Evolutionary conservation across 2,329 filamentous ascomycete species (phyloP), one percentile per base, ranked within the genome.

Genomic region (Nemania sp.): DNA sequence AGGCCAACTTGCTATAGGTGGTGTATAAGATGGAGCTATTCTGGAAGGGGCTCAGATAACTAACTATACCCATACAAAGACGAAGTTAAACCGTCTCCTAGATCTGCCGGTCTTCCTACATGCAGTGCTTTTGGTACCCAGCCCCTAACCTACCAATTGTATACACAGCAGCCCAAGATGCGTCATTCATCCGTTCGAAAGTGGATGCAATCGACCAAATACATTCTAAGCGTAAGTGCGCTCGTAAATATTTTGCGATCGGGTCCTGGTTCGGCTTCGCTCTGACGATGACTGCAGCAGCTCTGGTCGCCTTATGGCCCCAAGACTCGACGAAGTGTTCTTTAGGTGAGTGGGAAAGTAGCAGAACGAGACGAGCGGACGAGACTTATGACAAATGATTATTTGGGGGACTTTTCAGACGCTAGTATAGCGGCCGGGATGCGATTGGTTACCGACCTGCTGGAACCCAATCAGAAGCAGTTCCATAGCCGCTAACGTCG

Each of bases 381-480:
- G n/a, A n/a, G n/a, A n/a, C 6, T 51, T 52, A 68, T 70, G 68
- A 70, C 66, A 70, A 70, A 70, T 70, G 53, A 5, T 35, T 32
- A 59, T 59, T 52, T 45, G 68, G 64, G 66, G 59, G 32, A 27
- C 49, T 18, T 27, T 26, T 22, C 47, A 7, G n/a, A 11, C 11
- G 18, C 18, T 41, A 41, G 51, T 45, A 55, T 15, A n/a, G 24
- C 18, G 26, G 10, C 15, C 18, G 41, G 20, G 8, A 43, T 51
- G 1, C 73, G 29, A 76, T 76, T 76, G 75, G 75, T 74, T 76
- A 74, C 75, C 75, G 67, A 67, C 70, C 35, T 56, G 52, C 22
- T 47, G 75, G 75, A 66, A 74, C 69, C 59, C 69, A 70, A 71
- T 67, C 20, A 67, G 32, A 43, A 3, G 1, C 18, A 3, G 15